Conservation (phyloP, 805 yeast genomes). For the Naumovozyma baii region DNA sequence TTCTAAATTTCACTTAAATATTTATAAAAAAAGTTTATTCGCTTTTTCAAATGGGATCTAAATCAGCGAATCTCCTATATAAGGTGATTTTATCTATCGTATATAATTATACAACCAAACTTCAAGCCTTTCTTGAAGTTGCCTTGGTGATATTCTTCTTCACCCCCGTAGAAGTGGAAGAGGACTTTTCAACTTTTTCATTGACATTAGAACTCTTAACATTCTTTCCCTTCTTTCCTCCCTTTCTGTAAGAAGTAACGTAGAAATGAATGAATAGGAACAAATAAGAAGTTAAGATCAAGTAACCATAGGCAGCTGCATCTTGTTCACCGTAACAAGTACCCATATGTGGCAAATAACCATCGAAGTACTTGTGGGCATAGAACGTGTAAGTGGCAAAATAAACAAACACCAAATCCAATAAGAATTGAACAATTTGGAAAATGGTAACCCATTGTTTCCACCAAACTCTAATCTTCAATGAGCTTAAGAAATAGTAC, state of each 20-base stretch:
- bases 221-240: constrained; percentile 21
- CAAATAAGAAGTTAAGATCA: constrained; percentile 78
- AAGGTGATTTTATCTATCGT: too few relatives aligned
- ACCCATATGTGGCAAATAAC: constrained; percentile 62
- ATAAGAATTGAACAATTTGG: constrained; percentile 68
- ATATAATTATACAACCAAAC: too few relatives aligned
- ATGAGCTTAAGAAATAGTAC: constrained; percentile 75
- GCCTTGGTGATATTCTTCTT: constrained; percentile 15
- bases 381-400: constrained; percentile 78
- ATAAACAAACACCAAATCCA: constrained; percentile 66
- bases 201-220: constrained; percentile 8
- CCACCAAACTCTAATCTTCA: constrained; percentile 84
- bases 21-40: too few relatives aligned
- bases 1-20: too few relatives aligned
- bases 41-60: too few relatives aligned
- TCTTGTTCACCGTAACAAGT: constrained; percentile 83
- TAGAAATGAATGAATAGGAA: constrained; percentile 86
- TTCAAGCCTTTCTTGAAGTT: constrained; percentile 27
- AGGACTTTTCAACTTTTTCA: background rate
- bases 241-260: constrained; percentile 66
- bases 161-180: background rate
- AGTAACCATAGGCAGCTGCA: constrained; percentile 87
- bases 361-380: constrained; percentile 53
- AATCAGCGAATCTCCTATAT: too few relatives aligned
- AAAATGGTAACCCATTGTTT: constrained; percentile 80